Base-by-base conservation (phyloP, 2,329 filamentous ascomycete genomes). In the Parafenestella ontariensis region DNA sequence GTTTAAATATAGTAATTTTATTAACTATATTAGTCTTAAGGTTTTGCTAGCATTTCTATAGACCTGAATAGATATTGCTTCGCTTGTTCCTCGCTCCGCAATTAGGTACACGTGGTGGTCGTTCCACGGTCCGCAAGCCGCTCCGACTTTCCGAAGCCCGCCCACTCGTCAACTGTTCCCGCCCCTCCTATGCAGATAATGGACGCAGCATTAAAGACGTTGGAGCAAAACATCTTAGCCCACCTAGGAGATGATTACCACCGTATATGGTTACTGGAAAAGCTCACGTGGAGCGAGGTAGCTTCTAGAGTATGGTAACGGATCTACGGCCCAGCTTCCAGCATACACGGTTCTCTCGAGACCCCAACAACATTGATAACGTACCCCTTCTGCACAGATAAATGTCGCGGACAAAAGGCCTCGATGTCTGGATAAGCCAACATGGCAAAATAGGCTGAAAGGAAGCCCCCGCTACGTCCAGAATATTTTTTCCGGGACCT, bases 361-460 rank as follows among this genome's bases (percentile, higher is more conserved):
- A 20, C 20, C 46, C 34, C 34, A 48, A 40, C 34, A 48, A 23
- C 36, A 21, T 36, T n/a, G 24, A 36, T 36, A 15, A n/a, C 3
- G 7, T 20, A 13, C 13, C 21, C 28, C 24, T 18, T 29, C 29
- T 29, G 26, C 26, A 20, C 34, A 39, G 28, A 43, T 20, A 23
- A 41, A 18, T 31, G 43, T 42, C 18, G n/a, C 47, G 39, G 39
- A 37, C 52, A 44, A 45, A 45, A 17, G 44, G 47, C 34, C 31
- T 34, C 18, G 39, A 18, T 48, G 5, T 42, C 28, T 39, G 31
- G 41, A 34, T 47, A 24, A 40, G 50, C 46, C 50, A 52, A 56
- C 42, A 10, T 44, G 39, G 26, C 33, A 41, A 34, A 62, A 56
- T 52, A 57, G 59, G 50, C 59, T 60, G 53, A 59, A 61, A 53